Evolutionary conservation across 2,329 filamentous ascomycete genomes (phyloP).

Genomic region (Hysterium pulicare): DNA sequence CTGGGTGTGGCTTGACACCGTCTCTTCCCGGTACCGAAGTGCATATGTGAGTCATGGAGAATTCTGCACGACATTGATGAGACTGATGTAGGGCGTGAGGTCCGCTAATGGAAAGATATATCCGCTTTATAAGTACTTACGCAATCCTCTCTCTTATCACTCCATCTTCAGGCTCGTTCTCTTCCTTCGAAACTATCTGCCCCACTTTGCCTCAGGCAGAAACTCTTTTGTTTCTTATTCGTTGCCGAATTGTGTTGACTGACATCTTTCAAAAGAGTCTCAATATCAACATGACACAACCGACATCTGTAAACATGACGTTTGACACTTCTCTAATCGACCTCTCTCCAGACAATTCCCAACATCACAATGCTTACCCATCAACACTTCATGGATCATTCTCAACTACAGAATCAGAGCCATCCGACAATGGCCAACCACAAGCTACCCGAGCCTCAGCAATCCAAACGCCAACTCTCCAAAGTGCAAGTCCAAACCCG

Average conservation of each 20-base stretch:
- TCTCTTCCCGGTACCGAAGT: conserved; percentile 1
- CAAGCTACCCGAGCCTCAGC: conserved; percentile 3
- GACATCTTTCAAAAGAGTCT: neutral
- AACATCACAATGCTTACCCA: conserved; percentile 2
- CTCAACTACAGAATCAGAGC: conserved; percentile 34
- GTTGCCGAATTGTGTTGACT: neutral
- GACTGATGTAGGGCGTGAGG: conserved; percentile 4
- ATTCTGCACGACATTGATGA: conserved; percentile 25
- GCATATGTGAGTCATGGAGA: conserved; percentile 29
- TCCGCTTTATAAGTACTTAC: neutral
- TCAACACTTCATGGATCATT: conserved; percentile 24
- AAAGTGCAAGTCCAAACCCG: conserved; percentile 9
- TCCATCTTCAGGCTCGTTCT: neutral
- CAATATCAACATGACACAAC: conserved; percentile 32
- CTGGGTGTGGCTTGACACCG: conserved; percentile 6
- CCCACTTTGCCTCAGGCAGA: neutral
- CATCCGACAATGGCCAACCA: conserved; percentile 15
- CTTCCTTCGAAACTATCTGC: neutral
- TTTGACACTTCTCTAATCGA: conserved; percentile 39
- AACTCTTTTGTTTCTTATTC: neutral
- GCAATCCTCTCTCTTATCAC: neutral
- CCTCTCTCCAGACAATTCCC: conserved; percentile 8
- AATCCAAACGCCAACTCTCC: conserved; percentile 5
- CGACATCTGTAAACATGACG: conserved; percentile 32
- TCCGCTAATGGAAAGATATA: neutral